Percentiles rank a stretch among this genome's conserved stretches.
These are phyloP conservation scores for Penicillium sp. DNA, from an alignment of 2,329 filamentous ascomycete species.

Conservation along the genomic window DNA sequence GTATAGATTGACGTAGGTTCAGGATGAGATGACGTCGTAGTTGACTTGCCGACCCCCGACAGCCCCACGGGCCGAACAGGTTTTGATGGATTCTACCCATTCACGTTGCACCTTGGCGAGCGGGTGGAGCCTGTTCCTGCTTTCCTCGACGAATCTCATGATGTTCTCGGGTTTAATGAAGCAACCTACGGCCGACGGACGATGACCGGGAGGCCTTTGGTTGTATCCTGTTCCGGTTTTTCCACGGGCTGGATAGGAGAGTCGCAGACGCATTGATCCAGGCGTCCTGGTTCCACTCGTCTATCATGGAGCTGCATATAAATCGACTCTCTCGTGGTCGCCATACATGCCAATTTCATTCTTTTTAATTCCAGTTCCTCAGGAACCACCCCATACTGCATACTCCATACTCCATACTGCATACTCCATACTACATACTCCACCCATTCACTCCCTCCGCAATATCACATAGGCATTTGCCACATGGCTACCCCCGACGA, in stretches of 20 bases:
- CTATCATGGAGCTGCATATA: background rate
- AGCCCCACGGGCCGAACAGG: slow-evolving; percentile 15
- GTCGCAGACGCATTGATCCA: background rate
- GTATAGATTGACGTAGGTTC: slow-evolving; percentile 15
- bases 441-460: background rate
- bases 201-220: background rate
- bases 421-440: background rate
- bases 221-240: background rate
- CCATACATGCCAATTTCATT: background rate
- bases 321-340: background rate
- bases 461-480: background rate
- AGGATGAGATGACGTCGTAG: slow-evolving; percentile 13
- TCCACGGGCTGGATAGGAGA: background rate
- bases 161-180: background rate
- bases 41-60: slow-evolving; percentile 15
- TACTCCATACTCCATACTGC: background rate
- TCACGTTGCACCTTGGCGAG: background rate
- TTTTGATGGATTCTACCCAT: slow-evolving; percentile 9
- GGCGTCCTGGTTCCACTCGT: background rate
- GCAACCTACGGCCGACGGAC: background rate
- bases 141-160: background rate
- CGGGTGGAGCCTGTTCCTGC: background rate
- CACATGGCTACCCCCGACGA: slow-evolving; percentile 12
- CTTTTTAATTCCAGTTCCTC: background rate
- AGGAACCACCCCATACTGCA: background rate